Base-by-base conservation (phyloP, 805 yeast genomes). In the Scheffersomyces lignosus region DNA sequence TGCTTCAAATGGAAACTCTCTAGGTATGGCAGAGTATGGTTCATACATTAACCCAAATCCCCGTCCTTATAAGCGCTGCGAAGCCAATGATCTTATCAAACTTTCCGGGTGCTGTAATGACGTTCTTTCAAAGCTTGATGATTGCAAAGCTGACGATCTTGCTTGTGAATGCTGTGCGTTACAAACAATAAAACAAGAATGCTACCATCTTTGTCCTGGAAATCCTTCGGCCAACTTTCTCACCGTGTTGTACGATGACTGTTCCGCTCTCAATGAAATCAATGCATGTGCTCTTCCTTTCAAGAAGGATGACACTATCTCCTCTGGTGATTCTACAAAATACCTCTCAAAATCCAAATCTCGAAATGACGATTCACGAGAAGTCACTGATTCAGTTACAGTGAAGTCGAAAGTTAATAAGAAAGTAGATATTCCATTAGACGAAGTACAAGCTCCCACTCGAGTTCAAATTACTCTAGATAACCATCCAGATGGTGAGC, bases 91-190 rank as follows among this genome's bases (percentile, higher is more conserved):
- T 41, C 49, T 71, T 25, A 61, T 65, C 31, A 64, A 62, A 27
- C 54, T 74, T 22, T 60, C 71, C 2, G 42, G 45, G 14, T 76
- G 80, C 51, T 72, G 77, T 23, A 70, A 66, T 46, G 75, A 70
- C 37, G 71, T 75, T 10, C 56, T 75, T 28, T 47, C 60, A 20
- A 70, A 60, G 42, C 58, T 75, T 41, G 77, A 73, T 45, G 73
- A 64, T 37, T 76, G 81, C 48, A 70, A 72, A 44, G 70, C 78
- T 4, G 72, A 71, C 47, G 80, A 75, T 54, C 56, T 73, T 44
- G 78, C 78, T 1, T 76, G 80, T 53, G 79, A 74, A 43, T 75
- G 81, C 44, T 74, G 80, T 53, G 79, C 80, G 7, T 58, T 76
- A 24, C 80, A 75, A 51, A 65, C 70, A 35, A 64, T 75, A 57